Evolutionary conservation across 2,329 filamentous ascomycete genomes (phyloP).

Genomic region (Microsporum ferrugineum): DNA sequence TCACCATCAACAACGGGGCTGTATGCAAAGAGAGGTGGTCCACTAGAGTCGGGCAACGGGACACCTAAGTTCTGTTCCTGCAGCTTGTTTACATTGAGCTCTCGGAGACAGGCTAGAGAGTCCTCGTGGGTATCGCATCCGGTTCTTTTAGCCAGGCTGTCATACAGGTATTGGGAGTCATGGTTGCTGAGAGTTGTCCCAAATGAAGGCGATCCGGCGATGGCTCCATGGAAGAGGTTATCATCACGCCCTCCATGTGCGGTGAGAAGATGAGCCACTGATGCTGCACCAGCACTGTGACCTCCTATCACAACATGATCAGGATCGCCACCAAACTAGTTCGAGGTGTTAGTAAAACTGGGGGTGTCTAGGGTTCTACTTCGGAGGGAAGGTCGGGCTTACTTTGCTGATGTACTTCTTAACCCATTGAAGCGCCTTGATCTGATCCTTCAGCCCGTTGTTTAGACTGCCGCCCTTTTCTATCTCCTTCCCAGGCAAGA

Average conservation of each 20-base stretch:
- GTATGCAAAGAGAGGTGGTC: conserved; percentile 41
- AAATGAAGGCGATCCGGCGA: conserved; percentile 45
- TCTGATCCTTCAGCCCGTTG: conserved; percentile 59
- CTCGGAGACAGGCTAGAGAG: conserved; percentile 41
- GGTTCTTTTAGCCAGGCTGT: conserved; percentile 41
- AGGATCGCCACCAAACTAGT: conserved; percentile 57
- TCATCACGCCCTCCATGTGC: conserved; percentile 39
- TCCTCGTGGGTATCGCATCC: conserved; percentile 29
- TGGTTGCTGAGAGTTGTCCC: conserved; percentile 37
- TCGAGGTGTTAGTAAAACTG: neutral
- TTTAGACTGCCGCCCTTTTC: conserved; percentile 45
- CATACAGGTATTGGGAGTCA: conserved; percentile 42
- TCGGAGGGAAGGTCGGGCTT: conserved; percentile 6
- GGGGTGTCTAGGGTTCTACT: neutral
- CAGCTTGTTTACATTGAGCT: conserved; percentile 33
- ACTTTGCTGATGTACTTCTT: conserved; percentile 49
- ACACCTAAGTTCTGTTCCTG: conserved; percentile 38
- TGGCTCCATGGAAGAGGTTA: conserved; percentile 42
- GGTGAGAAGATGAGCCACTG: conserved; percentile 53
- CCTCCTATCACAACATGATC: conserved; percentile 57
- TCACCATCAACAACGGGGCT: conserved; percentile 42
- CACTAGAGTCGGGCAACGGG: conserved; percentile 35
- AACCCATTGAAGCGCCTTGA: conserved; percentile 59
- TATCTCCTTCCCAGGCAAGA: conserved; percentile 51
- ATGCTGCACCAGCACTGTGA: conserved; percentile 54